Evolutionary conservation across 768 basidiomycete species (phyloP), one percentile per base, ranked within the genome.

Genomic region (Porphyrellus cyaneotinctus): DNA sequence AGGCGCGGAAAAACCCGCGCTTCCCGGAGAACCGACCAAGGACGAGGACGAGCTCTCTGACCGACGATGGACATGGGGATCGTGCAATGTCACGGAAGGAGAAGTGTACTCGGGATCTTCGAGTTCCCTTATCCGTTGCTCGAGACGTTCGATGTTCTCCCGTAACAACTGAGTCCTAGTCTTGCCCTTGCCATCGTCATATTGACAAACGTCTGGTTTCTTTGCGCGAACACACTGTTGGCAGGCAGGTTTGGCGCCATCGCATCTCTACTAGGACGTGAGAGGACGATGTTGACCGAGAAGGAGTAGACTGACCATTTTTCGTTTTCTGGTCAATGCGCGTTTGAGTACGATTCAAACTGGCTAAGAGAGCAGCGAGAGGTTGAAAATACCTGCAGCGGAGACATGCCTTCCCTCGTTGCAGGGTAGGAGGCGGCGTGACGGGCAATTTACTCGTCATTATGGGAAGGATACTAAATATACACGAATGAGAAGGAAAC

Each of bases 151-250:
- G 57, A 91, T 87, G 62, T 84, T 86, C 65, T 91, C 88, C 51
- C 87, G 83, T 52, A 91, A 78, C 45, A 89, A 67, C 62, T 90
- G 88, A 0, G 88, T 90, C 55, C 87, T 78, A 41, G 87, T 89
- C 74, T 89, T 90, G 44, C 86, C 85, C 72, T 85, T 88, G 23
- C 88, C 88, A 69, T 91, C 88, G 59, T 91, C 88, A 65, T 90
- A 91, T 62, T 87, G 85, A 68, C 88, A 91, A 12, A 66, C 73
- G 3, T 88, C 85, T 46, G 73, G 74, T 65, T 88, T 89, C 77
- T 90, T 90, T 38, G 87, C 87, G 47, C 85, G 82, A 26, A 74
- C 73, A 63, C 88, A 91, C 64, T 91, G 88, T 57, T 86, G 85
- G 56, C 88, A 91, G 13, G 86, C 78, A 26, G 88, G 88, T 66